Evolutionary conservation across 192 early-diverging fungal genomes (phyloP).

Genomic region (Linnemannia schmuckeri): DNA sequence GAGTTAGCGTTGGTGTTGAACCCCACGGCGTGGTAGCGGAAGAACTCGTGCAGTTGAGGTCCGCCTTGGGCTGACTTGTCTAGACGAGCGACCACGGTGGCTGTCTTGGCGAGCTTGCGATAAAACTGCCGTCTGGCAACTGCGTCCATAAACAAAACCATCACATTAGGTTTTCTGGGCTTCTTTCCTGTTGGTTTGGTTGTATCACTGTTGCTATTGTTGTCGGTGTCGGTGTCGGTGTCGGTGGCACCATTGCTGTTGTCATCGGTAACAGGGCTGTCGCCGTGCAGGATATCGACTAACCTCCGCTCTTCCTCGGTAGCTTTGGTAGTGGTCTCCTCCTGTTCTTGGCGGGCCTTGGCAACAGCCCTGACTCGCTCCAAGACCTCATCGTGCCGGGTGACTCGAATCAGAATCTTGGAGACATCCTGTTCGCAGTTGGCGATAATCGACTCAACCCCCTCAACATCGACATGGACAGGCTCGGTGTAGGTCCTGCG

Average conservation of each 20-base stretch:
- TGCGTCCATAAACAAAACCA: constrained; percentile 68
- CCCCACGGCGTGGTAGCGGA: constrained; percentile 65
- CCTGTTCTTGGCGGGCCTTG: constrained; percentile 17
- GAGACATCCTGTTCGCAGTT: constrained; percentile 58
- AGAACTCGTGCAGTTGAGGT: constrained; percentile 62
- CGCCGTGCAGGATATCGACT: not conserved
- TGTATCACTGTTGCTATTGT: not conserved
- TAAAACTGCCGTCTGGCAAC: constrained; percentile 66
- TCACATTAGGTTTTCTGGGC: constrained; percentile 59
- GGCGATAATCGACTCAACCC: constrained; percentile 61
- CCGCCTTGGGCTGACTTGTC: constrained; percentile 41
- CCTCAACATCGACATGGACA: constrained; percentile 37
- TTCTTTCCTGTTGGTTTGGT: not conserved
- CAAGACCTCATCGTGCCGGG: constrained; percentile 30
- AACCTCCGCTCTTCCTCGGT: constrained; percentile 13
- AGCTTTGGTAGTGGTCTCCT: not conserved
- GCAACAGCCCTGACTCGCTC: constrained; percentile 23
- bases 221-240: not conserved
- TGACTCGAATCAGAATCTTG: constrained; percentile 37
- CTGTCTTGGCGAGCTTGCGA: constrained; percentile 64
- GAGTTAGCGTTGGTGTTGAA: constrained; percentile 68
- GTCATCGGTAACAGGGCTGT: not conserved
- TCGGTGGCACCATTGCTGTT: not conserved
- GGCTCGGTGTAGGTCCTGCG: constrained; percentile 35
- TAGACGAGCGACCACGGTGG: constrained; percentile 33